Conservation (phyloP, 2,329 filamentous ascomycete species). For the Ceratocystis albifundus region DNA sequence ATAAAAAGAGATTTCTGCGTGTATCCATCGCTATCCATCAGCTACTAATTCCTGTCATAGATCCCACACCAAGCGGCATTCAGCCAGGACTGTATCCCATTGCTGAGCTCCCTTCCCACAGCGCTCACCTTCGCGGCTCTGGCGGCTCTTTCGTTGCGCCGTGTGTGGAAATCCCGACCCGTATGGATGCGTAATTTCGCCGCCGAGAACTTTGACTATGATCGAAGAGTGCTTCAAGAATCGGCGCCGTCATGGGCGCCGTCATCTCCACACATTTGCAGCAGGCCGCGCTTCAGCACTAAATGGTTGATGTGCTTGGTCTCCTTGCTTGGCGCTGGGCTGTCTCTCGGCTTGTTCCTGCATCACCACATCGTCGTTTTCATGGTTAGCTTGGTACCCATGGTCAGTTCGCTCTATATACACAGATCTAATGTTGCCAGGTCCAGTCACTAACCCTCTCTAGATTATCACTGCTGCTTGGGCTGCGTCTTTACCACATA, state of each 20-base stretch:
- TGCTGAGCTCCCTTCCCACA: conserved; percentile 12
- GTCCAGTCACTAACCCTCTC: neutral
- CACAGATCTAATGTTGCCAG: neutral
- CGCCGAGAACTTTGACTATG: conserved; percentile 10
- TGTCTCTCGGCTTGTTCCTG: conserved; percentile 6
- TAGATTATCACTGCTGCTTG: conserved; percentile 10
- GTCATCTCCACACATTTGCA: neutral
- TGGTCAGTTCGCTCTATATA: neutral
- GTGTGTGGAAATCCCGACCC: neutral
- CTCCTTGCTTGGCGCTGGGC: neutral
- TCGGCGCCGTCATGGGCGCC: neutral
- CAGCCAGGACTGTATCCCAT: conserved; percentile 10
- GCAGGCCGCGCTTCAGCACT: neutral
- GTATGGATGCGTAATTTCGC: conserved; percentile 13
- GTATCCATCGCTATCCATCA: neutral
- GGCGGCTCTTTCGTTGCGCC: neutral
- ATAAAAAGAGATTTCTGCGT: neutral
- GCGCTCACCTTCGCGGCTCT: conserved; percentile 1
- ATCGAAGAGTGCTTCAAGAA: neutral
- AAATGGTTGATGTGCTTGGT: neutral
- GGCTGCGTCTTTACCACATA: neutral
- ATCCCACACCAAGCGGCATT: conserved; percentile 13
- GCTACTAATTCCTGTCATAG: neutral
- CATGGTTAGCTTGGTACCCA: neutral
- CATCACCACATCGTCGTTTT: neutral